Conservation (phyloP, 2,329 filamentous ascomycete genomes). For the Sphaerulina vaccinii region DNA sequence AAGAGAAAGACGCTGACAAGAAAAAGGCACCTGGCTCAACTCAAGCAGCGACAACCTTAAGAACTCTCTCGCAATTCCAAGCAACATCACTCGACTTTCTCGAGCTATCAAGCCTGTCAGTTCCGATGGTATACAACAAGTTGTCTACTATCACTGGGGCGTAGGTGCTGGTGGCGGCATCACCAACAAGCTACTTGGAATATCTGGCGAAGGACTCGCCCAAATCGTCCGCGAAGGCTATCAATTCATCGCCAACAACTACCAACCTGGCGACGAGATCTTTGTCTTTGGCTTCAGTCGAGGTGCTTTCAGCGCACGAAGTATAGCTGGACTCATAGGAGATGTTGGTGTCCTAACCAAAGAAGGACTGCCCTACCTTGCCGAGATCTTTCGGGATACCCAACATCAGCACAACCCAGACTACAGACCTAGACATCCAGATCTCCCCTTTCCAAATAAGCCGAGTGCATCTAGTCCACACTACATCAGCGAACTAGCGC, state of each 20-base stretch:
- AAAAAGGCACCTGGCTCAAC: conserved; percentile 49
- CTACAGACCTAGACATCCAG: conserved; percentile 47
- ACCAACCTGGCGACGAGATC: conserved; percentile 51
- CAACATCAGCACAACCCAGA: conserved; percentile 45
- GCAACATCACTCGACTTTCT: conserved; percentile 51
- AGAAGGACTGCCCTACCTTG: conserved; percentile 45
- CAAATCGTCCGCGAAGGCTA: conserved; percentile 52
- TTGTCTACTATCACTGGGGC: conserved; percentile 53
- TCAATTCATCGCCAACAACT: conserved; percentile 54
- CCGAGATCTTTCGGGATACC: conserved; percentile 50
- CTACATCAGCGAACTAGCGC: conserved; percentile 44
- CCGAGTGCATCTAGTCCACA: conserved; percentile 44
- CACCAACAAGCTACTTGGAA: conserved; percentile 40
- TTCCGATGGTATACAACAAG: conserved; percentile 50
- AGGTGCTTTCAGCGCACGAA: conserved; percentile 49
- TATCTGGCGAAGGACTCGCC: conserved; percentile 19
- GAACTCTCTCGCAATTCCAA: conserved; percentile 45
- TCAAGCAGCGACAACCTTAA: conserved; percentile 49
- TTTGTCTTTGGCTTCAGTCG: conserved; percentile 52
- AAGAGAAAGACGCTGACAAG: conserved; percentile 8
- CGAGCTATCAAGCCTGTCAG: conserved; percentile 51
- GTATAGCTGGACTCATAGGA: conserved; percentile 47
- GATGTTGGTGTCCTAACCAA: conserved; percentile 51
- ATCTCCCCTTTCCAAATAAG: conserved; percentile 49
- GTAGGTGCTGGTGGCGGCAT: conserved; percentile 47